Percentiles rank a stretch among this genome's conserved stretches.
These are phyloP conservation scores for Chenopodium quinoa DNA, from an alignment of 148 eudicot genomes.

Conservation along the genomic window DNA sequence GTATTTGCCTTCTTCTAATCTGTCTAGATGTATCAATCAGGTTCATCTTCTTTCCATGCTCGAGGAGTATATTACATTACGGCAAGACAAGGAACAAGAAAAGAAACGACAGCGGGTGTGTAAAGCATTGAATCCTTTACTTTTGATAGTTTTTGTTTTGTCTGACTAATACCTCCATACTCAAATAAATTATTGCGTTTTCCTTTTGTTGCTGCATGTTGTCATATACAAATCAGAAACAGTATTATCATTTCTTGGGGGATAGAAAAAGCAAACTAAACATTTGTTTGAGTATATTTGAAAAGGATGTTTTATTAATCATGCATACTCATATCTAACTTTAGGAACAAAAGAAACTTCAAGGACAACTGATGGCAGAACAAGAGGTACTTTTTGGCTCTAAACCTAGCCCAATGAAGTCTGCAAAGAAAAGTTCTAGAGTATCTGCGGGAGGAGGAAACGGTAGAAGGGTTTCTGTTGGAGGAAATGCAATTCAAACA, in stretches of 20 bases:
- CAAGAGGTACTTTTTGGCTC: constrained; percentile 87
- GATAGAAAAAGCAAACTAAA: no score
- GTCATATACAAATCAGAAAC: no score
- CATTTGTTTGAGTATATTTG: background rate
- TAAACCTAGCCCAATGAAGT: constrained; percentile 86
- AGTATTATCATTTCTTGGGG: no score
- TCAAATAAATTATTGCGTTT: no score
- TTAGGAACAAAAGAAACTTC: constrained; percentile 95
- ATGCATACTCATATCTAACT: constrained; percentile 9
- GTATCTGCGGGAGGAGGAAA: constrained; percentile 59
- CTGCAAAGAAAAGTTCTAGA: constrained; percentile 63
- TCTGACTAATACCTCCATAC: no score
- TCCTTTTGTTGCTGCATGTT: no score
- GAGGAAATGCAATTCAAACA: constrained; percentile 56
- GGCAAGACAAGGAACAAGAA: constrained; percentile 79
- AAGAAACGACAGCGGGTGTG: constrained; percentile 82
- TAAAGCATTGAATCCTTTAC: background rate
- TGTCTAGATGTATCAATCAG: constrained; percentile 35
- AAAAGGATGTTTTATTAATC: background rate
- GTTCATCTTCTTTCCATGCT: constrained; percentile 72
- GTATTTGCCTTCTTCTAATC: background rate
- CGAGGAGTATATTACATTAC: constrained; percentile 56
- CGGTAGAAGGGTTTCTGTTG: constrained; percentile 55
- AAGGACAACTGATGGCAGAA: constrained; percentile 75
- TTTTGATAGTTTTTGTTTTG: background rate